Conservation (phyloP, 1,284 basidiomycete genomes). For the Malassezia cuniculi region DNA sequence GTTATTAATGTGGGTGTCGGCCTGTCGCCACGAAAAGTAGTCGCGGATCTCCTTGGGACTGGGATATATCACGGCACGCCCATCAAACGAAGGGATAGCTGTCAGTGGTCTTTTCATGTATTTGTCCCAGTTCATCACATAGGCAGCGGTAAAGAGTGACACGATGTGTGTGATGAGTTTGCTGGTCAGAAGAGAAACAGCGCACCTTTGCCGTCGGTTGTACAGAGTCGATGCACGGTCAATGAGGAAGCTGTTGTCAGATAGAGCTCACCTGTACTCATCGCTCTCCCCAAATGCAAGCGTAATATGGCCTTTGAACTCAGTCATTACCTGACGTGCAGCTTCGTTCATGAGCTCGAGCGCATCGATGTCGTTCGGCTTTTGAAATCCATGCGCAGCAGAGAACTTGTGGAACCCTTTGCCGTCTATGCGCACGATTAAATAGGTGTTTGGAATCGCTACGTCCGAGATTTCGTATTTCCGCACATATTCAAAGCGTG, state of each 20-base stretch:
- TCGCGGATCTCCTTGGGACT: constrained; percentile 61
- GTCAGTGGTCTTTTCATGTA: constrained; percentile 60
- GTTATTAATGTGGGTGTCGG: constrained; percentile 95
- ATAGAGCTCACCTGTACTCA: constrained; percentile 65
- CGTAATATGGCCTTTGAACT: constrained; percentile 31
- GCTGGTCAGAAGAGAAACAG: constrained; percentile 38
- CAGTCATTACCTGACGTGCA: constrained; percentile 62
- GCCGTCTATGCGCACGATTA: constrained; percentile 80
- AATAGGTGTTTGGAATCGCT: constrained; percentile 68
- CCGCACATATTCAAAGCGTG: constrained; percentile 78
- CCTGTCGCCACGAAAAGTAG: constrained; percentile 91
- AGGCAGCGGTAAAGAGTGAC: constrained; percentile 82
- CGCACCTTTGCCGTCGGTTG: constrained; percentile 59
- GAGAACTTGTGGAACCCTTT: constrained; percentile 94
- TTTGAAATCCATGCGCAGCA: constrained; percentile 64
- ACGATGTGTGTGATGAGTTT: constrained; percentile 81
- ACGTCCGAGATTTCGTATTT: constrained; percentile 78
- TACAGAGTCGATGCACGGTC: constrained; percentile 63
- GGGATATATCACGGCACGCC: constrained; percentile 68
- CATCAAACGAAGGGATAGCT: constrained; percentile 84
- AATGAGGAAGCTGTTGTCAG: constrained; percentile 63
- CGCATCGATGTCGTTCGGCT: constrained; percentile 81
- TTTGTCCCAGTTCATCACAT: constrained; percentile 69
- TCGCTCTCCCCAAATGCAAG: constrained; percentile 85
- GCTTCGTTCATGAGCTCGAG: constrained; percentile 84